Evolutionary conservation across 352 stramenopile genomes (phyloP), one percentile per base, ranked within the genome.

Genomic region (Phytophthora macrochlamydospora): DNA sequence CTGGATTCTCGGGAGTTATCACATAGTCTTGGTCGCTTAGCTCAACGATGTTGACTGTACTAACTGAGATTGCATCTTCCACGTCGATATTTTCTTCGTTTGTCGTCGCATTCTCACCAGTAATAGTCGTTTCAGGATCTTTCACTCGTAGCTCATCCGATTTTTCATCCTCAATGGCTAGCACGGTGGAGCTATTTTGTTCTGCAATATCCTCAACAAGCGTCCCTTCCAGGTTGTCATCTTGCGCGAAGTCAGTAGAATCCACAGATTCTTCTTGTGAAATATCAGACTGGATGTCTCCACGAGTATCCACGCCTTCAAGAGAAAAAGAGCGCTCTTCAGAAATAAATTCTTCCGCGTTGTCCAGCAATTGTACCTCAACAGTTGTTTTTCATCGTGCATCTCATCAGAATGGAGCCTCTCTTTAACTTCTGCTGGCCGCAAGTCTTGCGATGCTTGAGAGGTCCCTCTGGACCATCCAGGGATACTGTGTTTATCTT

Each of bases 401-500:
- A 43, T n/a, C 55, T 65, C 43, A 14, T 62, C 30, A 12, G 44
- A 51, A n/a, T 40, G 14, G 7, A 40, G 29, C 38, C 7, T 24
- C 9, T 56, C 48, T 32, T 64, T 32, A 24, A 33, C 9, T 29
- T 59, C 48, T 33, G 28, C 30, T n/a, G 43, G 43, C 37, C 50
- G 58, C 29, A 43, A 62, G 55, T 31, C 14, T 9, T 43, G 51
- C 32, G 57, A 51, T 43, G 37, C 11, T 13, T 66, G 60, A 4
- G 42, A 14, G 3, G 35, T 6, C 30, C 60, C 55, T 55, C 67
- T 78, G 13, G 85, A 92, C 82, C 87, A 93, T 1, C 87, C 87
- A 7, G 87, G 87, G 49, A 95, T 95, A 50, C 83, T 91, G 28
- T 90, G 69, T 33, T 78, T 86, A 55, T 90, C 78, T 62, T 93